A percentile compares a stretch with the other conserved stretches of the same genome.
phyloP scores from a whole-genome alignment of 331 rosid species.

The Dryas integrifolia region DNA sequence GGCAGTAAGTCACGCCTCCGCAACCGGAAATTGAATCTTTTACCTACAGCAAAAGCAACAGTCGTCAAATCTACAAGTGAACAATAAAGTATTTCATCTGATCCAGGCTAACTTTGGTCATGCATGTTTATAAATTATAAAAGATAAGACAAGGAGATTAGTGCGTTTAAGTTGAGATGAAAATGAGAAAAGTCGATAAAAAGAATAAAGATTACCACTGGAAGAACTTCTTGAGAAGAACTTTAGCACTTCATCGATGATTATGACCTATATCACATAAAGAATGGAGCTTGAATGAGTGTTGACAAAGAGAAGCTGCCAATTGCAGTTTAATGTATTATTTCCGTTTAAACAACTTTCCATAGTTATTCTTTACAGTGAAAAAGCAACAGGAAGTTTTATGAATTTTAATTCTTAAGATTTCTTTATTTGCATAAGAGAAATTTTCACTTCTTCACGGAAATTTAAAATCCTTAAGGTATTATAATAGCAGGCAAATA shows the following conservation, averaged over 20 bases:
- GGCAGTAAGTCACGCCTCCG: conserved; percentile 83
- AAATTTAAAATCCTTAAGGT: too few relatives aligned
- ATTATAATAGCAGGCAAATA: neutral
- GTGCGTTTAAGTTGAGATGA: neutral
- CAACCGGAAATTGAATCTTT: conserved; percentile 62
- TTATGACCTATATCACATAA: conserved; percentile 56
- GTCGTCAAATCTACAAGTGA: conserved; percentile 7
- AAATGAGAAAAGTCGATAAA: conserved; percentile 12
- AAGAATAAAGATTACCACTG: conserved; percentile 41
- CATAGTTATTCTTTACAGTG: too few relatives aligned
- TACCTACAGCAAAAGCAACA: conserved; percentile 48
- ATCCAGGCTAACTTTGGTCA: neutral
- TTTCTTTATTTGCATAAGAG: neutral
- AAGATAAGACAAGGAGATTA: neutral
- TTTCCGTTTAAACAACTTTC: too few relatives aligned
- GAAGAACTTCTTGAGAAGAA: conserved; percentile 84
- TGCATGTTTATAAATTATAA: neutral
- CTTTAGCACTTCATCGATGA: conserved; percentile 88
- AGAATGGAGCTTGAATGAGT: neutral
- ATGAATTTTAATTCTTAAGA: neutral
- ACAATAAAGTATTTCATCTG: neutral
- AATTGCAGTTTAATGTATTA: neutral
- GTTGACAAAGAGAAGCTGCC: neutral
- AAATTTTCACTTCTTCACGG: neutral
- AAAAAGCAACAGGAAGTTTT: neutral